phyloP scores from a whole-genome alignment of 768 basidiomycete species.

The Pulveroboletus sp. region DNA sequence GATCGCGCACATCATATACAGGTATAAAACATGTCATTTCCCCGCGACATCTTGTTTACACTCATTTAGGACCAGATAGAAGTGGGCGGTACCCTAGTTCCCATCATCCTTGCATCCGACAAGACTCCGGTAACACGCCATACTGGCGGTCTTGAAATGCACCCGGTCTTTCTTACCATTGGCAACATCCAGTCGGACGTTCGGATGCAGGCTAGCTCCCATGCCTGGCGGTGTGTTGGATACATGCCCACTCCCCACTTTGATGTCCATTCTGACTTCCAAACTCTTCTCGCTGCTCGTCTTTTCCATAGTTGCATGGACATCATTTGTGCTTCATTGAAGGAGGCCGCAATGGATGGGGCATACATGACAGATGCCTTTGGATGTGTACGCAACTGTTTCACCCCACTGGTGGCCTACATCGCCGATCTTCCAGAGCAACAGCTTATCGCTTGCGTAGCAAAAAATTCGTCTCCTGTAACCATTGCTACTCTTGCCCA shows the following conservation, averaged over 20 bases:
- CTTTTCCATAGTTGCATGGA: too few relatives aligned
- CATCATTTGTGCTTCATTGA: too few relatives aligned
- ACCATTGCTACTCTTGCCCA: constrained; percentile 3
- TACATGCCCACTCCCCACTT: background rate
- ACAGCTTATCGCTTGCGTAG: background rate
- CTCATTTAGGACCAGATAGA: too few relatives aligned
- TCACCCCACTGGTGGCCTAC: constrained; percentile 12
- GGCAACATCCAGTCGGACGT: constrained; percentile 6
- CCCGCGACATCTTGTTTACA: too few relatives aligned
- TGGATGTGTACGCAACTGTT: constrained; percentile 1
- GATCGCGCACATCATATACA: too few relatives aligned
- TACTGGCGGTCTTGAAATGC: constrained; percentile 3
- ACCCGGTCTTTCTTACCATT: constrained; percentile 9
- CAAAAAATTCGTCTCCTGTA: constrained; percentile 15
- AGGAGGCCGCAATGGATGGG: background rate
- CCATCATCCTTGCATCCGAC: constrained; percentile 11
- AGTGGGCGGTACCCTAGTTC: too few relatives aligned
- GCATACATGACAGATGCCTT: constrained; percentile 27
- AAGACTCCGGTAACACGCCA: too few relatives aligned
- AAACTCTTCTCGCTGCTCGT: too few relatives aligned
- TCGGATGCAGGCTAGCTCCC: too few relatives aligned
- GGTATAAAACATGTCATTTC: too few relatives aligned
- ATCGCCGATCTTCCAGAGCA: constrained; percentile 10
- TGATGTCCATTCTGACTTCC: background rate
- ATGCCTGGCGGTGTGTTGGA: too few relatives aligned